phyloP scores from a whole-genome alignment of 805 yeast genomes.

The Ogataea populi-albae region DNA sequence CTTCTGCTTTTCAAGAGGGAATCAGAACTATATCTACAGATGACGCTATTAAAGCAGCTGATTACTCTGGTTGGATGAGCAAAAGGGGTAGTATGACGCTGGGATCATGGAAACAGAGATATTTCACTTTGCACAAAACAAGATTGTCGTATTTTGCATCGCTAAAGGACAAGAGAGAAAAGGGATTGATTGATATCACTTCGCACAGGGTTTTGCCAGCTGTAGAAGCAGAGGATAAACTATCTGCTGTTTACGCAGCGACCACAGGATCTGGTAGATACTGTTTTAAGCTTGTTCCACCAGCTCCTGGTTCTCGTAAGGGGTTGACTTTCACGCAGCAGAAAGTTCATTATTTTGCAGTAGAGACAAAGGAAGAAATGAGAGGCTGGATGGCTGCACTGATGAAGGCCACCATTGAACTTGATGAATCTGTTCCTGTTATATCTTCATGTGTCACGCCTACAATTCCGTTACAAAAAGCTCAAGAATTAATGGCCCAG shows the following conservation, averaged over 20 bases:
- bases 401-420: constrained; percentile 93
- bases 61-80: constrained; percentile 91
- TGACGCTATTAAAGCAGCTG: constrained; percentile 74
- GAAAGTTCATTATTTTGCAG: constrained; percentile 93
- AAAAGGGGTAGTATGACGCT: constrained; percentile 82
- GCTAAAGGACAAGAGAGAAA: constrained; percentile 75
- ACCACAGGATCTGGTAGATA: constrained; percentile 91
- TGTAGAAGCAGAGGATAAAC: constrained; percentile 70
- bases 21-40: constrained; percentile 71
- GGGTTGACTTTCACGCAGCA: constrained; percentile 97
- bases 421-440: constrained; percentile 90
- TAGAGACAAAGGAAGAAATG: constrained; percentile 88
- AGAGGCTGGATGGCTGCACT: constrained; percentile 92
- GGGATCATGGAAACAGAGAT: constrained; percentile 90
- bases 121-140: constrained; percentile 87
- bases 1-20: constrained; percentile 87
- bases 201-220: constrained; percentile 89
- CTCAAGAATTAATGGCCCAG: constrained; percentile 79
- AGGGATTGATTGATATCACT: constrained; percentile 92
- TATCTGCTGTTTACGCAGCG: constrained; percentile 82
- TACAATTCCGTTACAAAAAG: constrained; percentile 83
- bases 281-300: constrained; percentile 91
- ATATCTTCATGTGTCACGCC: constrained; percentile 93
- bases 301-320: constrained; percentile 94
- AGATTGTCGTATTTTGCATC: constrained; percentile 83